These are phyloP conservation scores for Plasmodium coatneyi DNA, from an alignment of 169 alveolate species.

Conservation along the genomic window DNA sequence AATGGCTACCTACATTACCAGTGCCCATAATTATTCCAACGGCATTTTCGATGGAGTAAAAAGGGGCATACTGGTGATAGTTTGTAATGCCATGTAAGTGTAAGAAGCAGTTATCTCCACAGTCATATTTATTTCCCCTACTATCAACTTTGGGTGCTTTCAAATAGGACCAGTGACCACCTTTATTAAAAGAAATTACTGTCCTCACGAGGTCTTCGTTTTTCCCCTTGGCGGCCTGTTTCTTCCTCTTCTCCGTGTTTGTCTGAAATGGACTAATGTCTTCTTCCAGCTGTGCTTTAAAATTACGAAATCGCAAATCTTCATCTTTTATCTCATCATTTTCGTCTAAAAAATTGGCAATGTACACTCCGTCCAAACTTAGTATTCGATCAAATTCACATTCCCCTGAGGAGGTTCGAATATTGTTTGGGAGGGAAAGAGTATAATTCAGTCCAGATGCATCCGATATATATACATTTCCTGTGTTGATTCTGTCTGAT, in stretches of 20 bases:
- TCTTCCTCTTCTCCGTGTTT: constrained; percentile 79
- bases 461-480: constrained; percentile 96
- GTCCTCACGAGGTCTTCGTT: constrained; percentile 89
- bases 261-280: constrained; percentile 77
- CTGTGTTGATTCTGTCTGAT: constrained; percentile 88
- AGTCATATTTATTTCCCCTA: constrained; percentile 91
- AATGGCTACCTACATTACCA: constrained; percentile 95
- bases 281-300: constrained; percentile 74
- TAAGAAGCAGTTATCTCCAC: constrained; percentile 95
- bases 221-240: constrained; percentile 78
- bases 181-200: constrained; percentile 97
- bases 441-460: constrained; percentile 95
- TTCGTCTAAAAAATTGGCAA: constrained; percentile 94
- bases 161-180: constrained; percentile 96
- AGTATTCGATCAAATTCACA: constrained; percentile 96
- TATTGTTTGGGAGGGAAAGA: constrained; percentile 92
- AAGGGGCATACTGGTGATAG: constrained; percentile 92
- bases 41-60: constrained; percentile 96
- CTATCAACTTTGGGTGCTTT: constrained; percentile 96
- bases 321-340: constrained; percentile 75
- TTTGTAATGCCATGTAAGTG: constrained; percentile 94
- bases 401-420: constrained; percentile 92
- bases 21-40: constrained; percentile 97
- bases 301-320: constrained; percentile 41
- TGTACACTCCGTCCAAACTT: constrained; percentile 96